A percentile compares a stretch with the other conserved stretches of the same genome.
phyloP scores from a whole-genome alignment of 2,329 filamentous ascomycete species.

The Talaromyces islandicus region DNA sequence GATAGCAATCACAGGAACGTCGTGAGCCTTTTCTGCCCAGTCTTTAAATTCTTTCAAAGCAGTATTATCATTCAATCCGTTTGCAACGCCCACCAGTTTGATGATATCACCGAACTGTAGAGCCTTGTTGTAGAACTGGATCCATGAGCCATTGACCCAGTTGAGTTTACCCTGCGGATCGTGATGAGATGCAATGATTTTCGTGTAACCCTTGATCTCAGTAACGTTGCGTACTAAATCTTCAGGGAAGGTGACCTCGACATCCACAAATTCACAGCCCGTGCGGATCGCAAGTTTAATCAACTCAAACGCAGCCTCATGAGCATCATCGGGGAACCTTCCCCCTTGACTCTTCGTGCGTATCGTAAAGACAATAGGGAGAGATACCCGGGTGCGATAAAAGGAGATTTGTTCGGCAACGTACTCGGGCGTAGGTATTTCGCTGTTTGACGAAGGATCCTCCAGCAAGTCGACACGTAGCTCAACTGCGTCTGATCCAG shows the following conservation, averaged over 20 bases:
- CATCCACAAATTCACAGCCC: constrained; percentile 85
- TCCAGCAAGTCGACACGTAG: constrained; percentile 84
- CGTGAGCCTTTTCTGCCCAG: constrained; percentile 65
- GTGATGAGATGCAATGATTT: constrained; percentile 92
- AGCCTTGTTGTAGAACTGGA: constrained; percentile 81
- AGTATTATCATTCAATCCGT: constrained; percentile 76
- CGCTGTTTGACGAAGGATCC: constrained; percentile 56
- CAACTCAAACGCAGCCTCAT: constrained; percentile 64
- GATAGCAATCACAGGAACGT: constrained; percentile 83
- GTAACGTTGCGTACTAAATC: constrained; percentile 65
- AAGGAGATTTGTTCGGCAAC: constrained; percentile 76
- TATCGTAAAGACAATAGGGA: constrained; percentile 89
- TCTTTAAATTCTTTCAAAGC: constrained; percentile 74
- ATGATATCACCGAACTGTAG: constrained; percentile 87
- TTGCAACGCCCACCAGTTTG: constrained; percentile 83
- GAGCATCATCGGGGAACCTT: constrained; percentile 71
- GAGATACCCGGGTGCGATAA: constrained; percentile 62
- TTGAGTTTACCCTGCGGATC: constrained; percentile 73
- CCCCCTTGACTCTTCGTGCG: constrained; percentile 82
- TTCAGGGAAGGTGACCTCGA: constrained; percentile 82
- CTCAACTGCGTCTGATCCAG: constrained; percentile 90
- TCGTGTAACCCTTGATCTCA: constrained; percentile 64
- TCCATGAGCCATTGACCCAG: constrained; percentile 92
- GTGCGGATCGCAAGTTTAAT: constrained; percentile 74
- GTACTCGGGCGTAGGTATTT: constrained; percentile 63